These are phyloP conservation scores for Vaccinium macrocarpon DNA, from an alignment of 148 eudicot genomes.

Conservation along the genomic window DNA sequence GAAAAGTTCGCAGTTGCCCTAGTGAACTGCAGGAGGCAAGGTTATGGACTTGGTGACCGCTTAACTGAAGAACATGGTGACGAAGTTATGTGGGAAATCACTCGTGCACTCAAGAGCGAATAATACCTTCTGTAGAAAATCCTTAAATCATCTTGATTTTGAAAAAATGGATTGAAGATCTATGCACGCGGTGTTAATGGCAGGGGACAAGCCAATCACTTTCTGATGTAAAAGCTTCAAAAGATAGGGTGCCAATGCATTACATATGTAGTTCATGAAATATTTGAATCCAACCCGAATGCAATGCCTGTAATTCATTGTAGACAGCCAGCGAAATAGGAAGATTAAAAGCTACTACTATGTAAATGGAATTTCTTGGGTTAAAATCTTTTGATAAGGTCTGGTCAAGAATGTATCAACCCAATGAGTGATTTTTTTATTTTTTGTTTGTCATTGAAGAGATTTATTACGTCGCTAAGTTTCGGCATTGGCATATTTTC, in stretches of 20 bases:
- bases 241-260: conserved; percentile 1
- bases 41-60: conserved; percentile 28
- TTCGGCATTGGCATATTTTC: background rate
- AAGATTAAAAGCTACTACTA: background rate
- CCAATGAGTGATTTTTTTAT: background rate
- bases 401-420: background rate
- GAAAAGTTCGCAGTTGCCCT: conserved; percentile 69
- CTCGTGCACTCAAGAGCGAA: conserved; percentile 67
- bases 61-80: conserved; percentile 40
- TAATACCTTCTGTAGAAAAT: conserved; percentile 1
- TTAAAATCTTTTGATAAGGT: background rate
- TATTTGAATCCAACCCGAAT: background rate
- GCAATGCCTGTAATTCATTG: background rate
- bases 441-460: background rate
- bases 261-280: background rate
- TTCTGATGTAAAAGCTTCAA: background rate
- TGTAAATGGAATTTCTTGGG: background rate
- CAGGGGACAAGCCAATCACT: background rate
- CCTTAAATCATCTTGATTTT: background rate
- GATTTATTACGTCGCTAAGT: background rate
- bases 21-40: conserved; percentile 53
- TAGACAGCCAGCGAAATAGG: background rate
- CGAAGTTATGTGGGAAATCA: conserved; percentile 64
- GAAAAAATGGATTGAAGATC: background rate
- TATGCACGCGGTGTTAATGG: background rate